Base-by-base conservation (phyloP, 805 yeast species). In the Debaryomyces castellii region DNA sequence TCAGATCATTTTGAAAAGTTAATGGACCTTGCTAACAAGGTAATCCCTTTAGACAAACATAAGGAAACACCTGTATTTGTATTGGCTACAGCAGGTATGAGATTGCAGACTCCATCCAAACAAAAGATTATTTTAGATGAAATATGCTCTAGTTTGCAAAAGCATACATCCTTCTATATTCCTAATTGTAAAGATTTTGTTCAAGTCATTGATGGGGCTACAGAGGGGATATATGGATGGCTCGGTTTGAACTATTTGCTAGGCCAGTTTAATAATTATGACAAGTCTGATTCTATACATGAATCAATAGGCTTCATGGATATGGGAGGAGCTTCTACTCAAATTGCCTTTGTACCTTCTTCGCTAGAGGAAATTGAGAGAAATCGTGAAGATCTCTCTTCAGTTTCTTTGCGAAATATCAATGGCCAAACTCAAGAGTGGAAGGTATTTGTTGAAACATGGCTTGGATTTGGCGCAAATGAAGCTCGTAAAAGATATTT, bases 261-360 rank as follows among this genome's bases (percentile, higher is more conserved):
- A 65, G 85, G 87, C 1, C 79, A 79, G 48, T 70, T 87, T 40
- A 74, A 83, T 49, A 62, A 76, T 43, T 78, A 75, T 53, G 73
- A 74, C 30, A 53, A 67, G 5, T 44, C 51, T 2, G 62, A 60
- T 9, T 59, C 64, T 2, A 53, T 40, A 3, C 86, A 78, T 54
- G 65, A 66, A n/a, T 82, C 96, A 0, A 84, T 78, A 52, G 99
- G 99, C 4, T 92, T 94, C 56, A 86, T 94, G 92, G 99, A 94
- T 64, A 94, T 94, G 99, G 99, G 99, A 12, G 99, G 99, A 11
- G 99, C 99, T 0, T 89, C 97, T 1, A 89, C 97, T 0, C 99
- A 94, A 60, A 80, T 94, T 18, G 96, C 98, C 7, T 94, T 91
- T 74, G 90, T 87, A 7, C 97, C 97, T 0, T 77, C 82, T 3